These are phyloP conservation scores for Aquilaria agallochum DNA, from an alignment of 441 rosid genomes.

Conservation along the genomic window DNA sequence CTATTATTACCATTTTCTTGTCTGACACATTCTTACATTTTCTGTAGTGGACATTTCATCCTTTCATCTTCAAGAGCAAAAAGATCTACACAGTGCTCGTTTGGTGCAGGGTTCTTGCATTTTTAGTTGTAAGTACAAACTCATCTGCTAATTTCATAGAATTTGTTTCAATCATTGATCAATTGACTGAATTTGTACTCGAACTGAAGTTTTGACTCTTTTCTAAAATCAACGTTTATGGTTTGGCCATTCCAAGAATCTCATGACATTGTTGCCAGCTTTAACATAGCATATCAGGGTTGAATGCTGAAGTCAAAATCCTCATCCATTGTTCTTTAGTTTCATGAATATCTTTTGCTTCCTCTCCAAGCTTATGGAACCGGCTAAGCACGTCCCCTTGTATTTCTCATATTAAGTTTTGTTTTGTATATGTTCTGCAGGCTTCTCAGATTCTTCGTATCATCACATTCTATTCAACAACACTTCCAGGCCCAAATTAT, in stretches of 20 bases:
- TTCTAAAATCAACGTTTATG: too few species aligned
- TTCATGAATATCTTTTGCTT: neutral
- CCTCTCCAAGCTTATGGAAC: too few species aligned
- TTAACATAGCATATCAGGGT: too few species aligned
- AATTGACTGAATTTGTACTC: too few species aligned
- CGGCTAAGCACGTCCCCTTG: too few species aligned
- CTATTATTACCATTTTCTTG: neutral
- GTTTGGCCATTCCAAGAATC: too few species aligned
- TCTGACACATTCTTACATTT: constrained; percentile 8
- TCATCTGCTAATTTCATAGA: too few species aligned
- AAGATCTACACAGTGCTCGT: constrained; percentile 93
- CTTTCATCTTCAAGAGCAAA: constrained; percentile 91
- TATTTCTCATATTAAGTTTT: constrained; percentile 11
- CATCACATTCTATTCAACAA: constrained; percentile 91
- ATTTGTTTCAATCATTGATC: too few species aligned
- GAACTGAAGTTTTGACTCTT: too few species aligned
- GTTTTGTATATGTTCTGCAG: constrained; percentile 32
- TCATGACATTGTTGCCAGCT: too few species aligned
- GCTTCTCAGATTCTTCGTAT: constrained; percentile 85
- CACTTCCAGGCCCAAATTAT: constrained; percentile 99
- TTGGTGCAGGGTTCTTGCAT: constrained; percentile 98
- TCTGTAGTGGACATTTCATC: constrained; percentile 99
- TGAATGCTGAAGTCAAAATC: too few species aligned
- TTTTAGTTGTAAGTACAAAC: constrained; percentile 77
- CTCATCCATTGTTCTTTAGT: too few species aligned